Percentiles rank a stretch among this genome's conserved stretches.
These are phyloP conservation scores for Torrubiellomyces zombiae DNA, from an alignment of 2,329 filamentous ascomycete species.

Conservation along the genomic window DNA sequence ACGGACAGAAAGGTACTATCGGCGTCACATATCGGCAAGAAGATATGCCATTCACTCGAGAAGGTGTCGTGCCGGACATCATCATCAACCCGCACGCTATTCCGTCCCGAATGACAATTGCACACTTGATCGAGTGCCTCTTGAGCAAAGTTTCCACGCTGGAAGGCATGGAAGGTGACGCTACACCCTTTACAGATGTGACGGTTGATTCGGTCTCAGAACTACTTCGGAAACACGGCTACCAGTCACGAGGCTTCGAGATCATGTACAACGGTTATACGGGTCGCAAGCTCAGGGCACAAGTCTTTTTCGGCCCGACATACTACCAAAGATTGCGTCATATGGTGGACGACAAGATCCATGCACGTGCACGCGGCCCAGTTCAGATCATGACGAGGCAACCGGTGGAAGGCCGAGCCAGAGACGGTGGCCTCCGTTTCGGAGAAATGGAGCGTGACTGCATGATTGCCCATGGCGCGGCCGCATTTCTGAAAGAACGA, in stretches of 20 bases:
- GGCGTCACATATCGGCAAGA: slow-evolving; percentile 96
- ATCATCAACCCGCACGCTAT: slow-evolving; percentile 99
- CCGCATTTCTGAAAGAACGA: slow-evolving; percentile 91
- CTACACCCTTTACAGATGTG: slow-evolving; percentile 93
- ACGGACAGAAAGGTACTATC: slow-evolving; percentile 98
- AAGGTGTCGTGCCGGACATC: slow-evolving; percentile 83
- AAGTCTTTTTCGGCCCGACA: slow-evolving; percentile 93
- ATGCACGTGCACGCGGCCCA: slow-evolving; percentile 91
- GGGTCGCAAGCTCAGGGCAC: slow-evolving; percentile 77
- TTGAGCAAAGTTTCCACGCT: slow-evolving; percentile 90
- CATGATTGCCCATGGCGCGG: slow-evolving; percentile 99
- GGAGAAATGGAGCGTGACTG: slow-evolving; percentile 99
- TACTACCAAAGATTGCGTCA: slow-evolving; percentile 98
- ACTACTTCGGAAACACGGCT: slow-evolving; percentile 74
- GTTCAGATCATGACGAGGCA: slow-evolving; percentile 95
- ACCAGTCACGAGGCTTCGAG: slow-evolving; percentile 93
- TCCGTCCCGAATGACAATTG: slow-evolving; percentile 99
- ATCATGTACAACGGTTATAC: slow-evolving; percentile 99
- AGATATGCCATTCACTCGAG: slow-evolving; percentile 93
- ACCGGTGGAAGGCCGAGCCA: slow-evolving; percentile 92
- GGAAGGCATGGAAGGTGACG: slow-evolving; percentile 89
- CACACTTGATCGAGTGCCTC: slow-evolving; percentile 97
- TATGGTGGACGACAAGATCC: slow-evolving; percentile 99
- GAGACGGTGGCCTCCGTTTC: slow-evolving; percentile 96
- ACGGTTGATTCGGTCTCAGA: slow-evolving; percentile 88